A percentile compares a stretch with the other conserved stretches of the same genome.
Evolutionary conservation across 2,329 filamentous ascomycete species (phyloP).

Genomic region (Penicillium crustosum): DNA sequence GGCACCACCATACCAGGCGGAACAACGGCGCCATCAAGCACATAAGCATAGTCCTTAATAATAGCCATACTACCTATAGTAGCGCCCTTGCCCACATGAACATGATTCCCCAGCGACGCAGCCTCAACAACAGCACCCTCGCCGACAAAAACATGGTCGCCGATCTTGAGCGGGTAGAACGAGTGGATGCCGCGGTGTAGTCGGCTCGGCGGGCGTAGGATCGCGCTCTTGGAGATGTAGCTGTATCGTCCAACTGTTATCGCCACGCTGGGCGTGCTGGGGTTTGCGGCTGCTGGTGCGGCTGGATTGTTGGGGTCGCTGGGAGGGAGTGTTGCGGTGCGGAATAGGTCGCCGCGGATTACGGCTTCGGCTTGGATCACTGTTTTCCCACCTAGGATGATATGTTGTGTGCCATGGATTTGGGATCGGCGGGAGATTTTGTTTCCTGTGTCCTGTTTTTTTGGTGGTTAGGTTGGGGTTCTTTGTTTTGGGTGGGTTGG

Average conservation of each 20-base stretch:
- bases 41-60: conserved; percentile 87
- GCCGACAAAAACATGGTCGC: conserved; percentile 91
- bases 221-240: conserved; percentile 75
- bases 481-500: conserved; percentile 1
- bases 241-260: conserved; percentile 91
- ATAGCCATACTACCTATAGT: conserved; percentile 84
- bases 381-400: conserved; percentile 93
- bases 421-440: conserved; percentile 91
- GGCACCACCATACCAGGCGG: conserved; percentile 88
- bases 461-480: conserved; percentile 1
- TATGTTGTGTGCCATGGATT: conserved; percentile 94
- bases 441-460: conserved; percentile 84
- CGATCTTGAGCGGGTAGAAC: conserved; percentile 84
- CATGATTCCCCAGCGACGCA: conserved; percentile 78
- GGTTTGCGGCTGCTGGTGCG: conserved; percentile 30
- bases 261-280: conserved; percentile 46
- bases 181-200: conserved; percentile 67
- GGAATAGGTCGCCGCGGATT: conserved; percentile 84
- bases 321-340: conserved; percentile 38
- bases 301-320: conserved; percentile 38
- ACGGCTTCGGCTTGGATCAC: conserved; percentile 95
- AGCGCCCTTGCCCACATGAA: conserved; percentile 76
- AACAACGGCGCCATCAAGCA: conserved; percentile 81
- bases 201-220: conserved; percentile 79
- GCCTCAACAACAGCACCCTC: conserved; percentile 74